phyloP scores from a whole-genome alignment of 768 basidiomycete genomes.

The Scleroderma bovista region DNA sequence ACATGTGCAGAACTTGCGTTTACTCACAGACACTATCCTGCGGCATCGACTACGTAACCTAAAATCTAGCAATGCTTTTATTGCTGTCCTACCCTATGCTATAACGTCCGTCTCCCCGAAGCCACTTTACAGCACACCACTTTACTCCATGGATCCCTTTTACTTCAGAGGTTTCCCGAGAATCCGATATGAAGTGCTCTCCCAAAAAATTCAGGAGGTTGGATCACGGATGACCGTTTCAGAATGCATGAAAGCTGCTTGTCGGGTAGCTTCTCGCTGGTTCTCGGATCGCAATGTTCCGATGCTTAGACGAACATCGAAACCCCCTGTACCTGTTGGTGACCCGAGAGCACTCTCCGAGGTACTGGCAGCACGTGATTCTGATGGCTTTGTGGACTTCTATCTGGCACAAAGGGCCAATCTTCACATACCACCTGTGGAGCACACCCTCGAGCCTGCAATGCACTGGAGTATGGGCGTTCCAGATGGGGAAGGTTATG shows the following conservation, averaged over 20 bases:
- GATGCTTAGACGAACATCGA: constrained; percentile 51
- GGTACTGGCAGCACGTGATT: constrained; percentile 45
- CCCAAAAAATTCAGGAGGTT: constrained; percentile 15
- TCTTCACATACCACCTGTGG: constrained; percentile 31
- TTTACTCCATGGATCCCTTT: constrained; percentile 24
- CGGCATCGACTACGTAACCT: constrained; percentile 21
- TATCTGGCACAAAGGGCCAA: constrained; percentile 30
- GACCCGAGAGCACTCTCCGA: constrained; percentile 34
- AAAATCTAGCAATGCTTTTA: constrained; percentile 16
- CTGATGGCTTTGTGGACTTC: constrained; percentile 39
- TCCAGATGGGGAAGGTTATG: constrained; percentile 73
- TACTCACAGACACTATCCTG: constrained; percentile 25
- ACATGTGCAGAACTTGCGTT: constrained; percentile 25
- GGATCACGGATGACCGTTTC: constrained; percentile 58
- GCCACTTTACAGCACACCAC: constrained; percentile 28
- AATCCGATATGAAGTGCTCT: constrained; percentile 40
- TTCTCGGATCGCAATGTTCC: constrained; percentile 54
- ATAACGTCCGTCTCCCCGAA: constrained; percentile 24
- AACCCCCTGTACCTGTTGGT: constrained; percentile 25
- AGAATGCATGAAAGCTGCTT: constrained; percentile 81
- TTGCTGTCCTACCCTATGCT: constrained; percentile 19
- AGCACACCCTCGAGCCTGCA: constrained; percentile 48
- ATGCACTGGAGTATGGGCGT: constrained; percentile 69
- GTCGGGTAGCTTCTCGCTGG: constrained; percentile 70
- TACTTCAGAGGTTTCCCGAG: constrained; percentile 47